Conservation (phyloP, 2,329 filamentous ascomycete genomes). For the Arthroderma uncinatum region DNA sequence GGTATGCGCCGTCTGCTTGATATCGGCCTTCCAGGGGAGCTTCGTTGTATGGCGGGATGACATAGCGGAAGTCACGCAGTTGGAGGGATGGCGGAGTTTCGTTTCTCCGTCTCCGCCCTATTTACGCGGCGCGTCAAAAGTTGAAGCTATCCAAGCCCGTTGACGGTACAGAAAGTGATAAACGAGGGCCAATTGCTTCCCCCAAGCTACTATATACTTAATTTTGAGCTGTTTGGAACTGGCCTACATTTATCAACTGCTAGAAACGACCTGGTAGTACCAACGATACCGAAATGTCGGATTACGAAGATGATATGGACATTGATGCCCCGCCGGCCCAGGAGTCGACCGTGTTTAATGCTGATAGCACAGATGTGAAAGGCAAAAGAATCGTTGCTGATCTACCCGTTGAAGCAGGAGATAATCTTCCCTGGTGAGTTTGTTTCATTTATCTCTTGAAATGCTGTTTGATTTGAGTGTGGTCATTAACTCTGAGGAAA, state of each 20-base stretch:
- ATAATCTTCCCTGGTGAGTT: constrained; percentile 76
- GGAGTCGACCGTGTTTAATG: constrained; percentile 55
- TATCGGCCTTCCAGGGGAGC: background rate
- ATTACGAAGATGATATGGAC: constrained; percentile 57
- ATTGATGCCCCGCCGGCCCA: constrained; percentile 46
- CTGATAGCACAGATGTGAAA: constrained; percentile 52
- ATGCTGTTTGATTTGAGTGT: no score
- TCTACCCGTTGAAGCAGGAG: constrained; percentile 83
- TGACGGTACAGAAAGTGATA: background rate
- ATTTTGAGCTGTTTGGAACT: background rate
- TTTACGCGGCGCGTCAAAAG: constrained; percentile 1
- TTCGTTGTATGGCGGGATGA: background rate
- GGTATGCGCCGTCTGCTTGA: background rate
- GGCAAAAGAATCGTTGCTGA: constrained; percentile 90
- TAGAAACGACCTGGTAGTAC: no score
- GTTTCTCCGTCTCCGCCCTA: background rate
- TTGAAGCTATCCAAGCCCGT: background rate
- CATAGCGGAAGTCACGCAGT: background rate
- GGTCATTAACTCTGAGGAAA: constrained; percentile 31
- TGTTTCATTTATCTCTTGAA: no score
- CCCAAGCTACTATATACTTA: background rate
- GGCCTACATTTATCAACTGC: no score
- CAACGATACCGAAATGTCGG: constrained; percentile 40
- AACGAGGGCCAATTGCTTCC: background rate
- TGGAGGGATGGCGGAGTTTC: background rate